These are phyloP conservation scores for Pezicula carpinea DNA, from an alignment of 2,329 filamentous ascomycete genomes.

Conservation along the genomic window DNA sequence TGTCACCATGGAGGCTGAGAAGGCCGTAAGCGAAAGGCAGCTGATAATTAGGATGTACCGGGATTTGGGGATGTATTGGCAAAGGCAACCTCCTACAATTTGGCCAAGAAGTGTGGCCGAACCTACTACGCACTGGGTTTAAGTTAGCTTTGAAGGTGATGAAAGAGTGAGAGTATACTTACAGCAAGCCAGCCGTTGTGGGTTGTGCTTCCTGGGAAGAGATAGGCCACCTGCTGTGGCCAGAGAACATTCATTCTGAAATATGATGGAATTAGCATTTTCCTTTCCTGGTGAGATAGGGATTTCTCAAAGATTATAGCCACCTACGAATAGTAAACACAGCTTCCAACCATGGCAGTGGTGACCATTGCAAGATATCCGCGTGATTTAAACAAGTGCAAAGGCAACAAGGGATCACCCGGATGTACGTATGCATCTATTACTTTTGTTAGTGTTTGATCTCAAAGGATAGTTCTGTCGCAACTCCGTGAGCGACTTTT, in stretches of 20 bases:
- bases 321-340: slow-evolving; percentile 28
- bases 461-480: too few relatives aligned
- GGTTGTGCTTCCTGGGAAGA: slow-evolving; percentile 6
- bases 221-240: slow-evolving; percentile 28
- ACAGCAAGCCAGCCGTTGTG: slow-evolving; percentile 7
- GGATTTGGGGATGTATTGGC: slow-evolving; percentile 32
- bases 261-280: too few relatives aligned
- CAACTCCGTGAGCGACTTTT: too few relatives aligned
- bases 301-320: too few relatives aligned
- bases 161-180: neutral
- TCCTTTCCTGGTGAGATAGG: too few relatives aligned
- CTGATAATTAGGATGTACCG: slow-evolving; percentile 30
- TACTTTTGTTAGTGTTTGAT: too few relatives aligned
- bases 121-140: slow-evolving; percentile 6
- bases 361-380: slow-evolving; percentile 30
- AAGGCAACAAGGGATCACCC: slow-evolving; percentile 32
- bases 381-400: slow-evolving; percentile 28
- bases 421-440: slow-evolving; percentile 11
- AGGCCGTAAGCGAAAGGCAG: slow-evolving; percentile 27
- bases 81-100: slow-evolving; percentile 26
- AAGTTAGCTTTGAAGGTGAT: neutral
- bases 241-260: slow-evolving; percentile 32
- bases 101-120: slow-evolving; percentile 6
- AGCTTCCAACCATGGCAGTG: slow-evolving; percentile 30
- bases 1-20: slow-evolving; percentile 22